These are phyloP conservation scores for Neoascochyta sp. DNA, from an alignment of 2,329 filamentous ascomycete genomes.

Conservation along the genomic window DNA sequence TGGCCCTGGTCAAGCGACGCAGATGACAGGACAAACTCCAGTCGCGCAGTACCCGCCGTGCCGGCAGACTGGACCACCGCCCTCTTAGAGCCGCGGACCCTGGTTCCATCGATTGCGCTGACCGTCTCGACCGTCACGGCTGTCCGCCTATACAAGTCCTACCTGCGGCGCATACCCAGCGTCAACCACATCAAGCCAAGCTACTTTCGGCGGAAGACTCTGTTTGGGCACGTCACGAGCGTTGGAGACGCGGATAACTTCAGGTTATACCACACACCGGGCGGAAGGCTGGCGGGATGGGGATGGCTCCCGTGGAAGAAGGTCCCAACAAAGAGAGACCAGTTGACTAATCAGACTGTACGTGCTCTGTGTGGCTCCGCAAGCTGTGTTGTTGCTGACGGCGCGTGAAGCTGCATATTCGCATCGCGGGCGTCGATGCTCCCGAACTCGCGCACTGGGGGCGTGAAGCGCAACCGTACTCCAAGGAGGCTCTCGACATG, in stretches of 20 bases:
- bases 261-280: conserved; percentile 88
- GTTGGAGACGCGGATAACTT: conserved; percentile 98
- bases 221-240: conserved; percentile 84
- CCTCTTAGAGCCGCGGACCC: conserved; percentile 53
- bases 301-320: conserved; percentile 74
- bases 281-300: conserved; percentile 84
- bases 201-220: conserved; percentile 69
- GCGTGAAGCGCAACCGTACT: conserved; percentile 76
- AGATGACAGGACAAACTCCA: conserved; percentile 26
- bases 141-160: conserved; percentile 61
- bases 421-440: conserved; percentile 88
- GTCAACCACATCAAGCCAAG: conserved; percentile 69
- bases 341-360: conserved; percentile 75
- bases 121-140: conserved; percentile 54
- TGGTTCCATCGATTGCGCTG: conserved; percentile 53
- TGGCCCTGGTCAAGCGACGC: conserved; percentile 40
- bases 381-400: conserved; percentile 8
- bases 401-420: conserved; percentile 68
- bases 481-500: conserved; percentile 77
- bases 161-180: conserved; percentile 79
- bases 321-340: conserved; percentile 65
- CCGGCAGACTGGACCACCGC: conserved; percentile 49
- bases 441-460: conserved; percentile 94
- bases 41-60: conserved; percentile 44
- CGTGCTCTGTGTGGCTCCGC: conserved; percentile 2